Base-by-base conservation (phyloP, 2,329 filamentous ascomycete genomes). In the Pseudopithomyces maydicus region DNA sequence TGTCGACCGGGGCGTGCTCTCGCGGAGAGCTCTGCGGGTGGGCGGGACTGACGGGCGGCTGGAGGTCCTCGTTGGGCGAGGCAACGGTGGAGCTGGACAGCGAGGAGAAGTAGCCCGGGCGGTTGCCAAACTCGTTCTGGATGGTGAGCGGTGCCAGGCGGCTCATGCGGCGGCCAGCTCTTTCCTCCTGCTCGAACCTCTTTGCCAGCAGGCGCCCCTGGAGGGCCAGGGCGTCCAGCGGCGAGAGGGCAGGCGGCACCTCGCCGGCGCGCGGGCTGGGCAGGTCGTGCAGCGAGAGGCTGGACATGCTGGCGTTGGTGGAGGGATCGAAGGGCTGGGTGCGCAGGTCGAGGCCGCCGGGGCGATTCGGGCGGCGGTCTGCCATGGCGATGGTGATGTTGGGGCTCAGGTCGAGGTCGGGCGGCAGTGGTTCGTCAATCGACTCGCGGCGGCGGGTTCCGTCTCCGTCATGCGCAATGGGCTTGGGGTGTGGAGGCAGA, bases 171-270 rank as follows among this genome's bases (percentile, higher is more conserved):
- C 88, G 87, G 48, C 91, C 92, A 60, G 85, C 85, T 70, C 85
- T 88, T 57, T 78, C 77, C 69, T 86, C 85, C 62, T 95, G 89
- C 74, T 97, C 89, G 59, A 99, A 86, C 77, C 96, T 90, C 77
- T 87, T 90, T 38, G 92, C 92, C 50, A 99, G 84, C 67, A 96
- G 80, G 56, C 94, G 89, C 67, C 93, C 96, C 73, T 98, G 94
- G 60, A 94, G 84, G 20, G 94, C 94, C 73, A 99, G 96, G 46
- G 94, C 94, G 82, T 99, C 95, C 63, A 99, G 85, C 11, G 95
- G 95, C 7, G 95, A 98, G 55, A 98, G 83, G 51, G 95, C 90
- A 5, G 95, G 95, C 19, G 95, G 94, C 1, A 90, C 85, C 67
- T 87, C 76, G 73, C 80, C 81, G n/a, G 77, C 72, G 54, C 79